A percentile compares a stretch with the other conserved stretches of the same genome.
phyloP scores from a whole-genome alignment of 164 flowering plant genomes.

The Aristolochia contorta region DNA sequence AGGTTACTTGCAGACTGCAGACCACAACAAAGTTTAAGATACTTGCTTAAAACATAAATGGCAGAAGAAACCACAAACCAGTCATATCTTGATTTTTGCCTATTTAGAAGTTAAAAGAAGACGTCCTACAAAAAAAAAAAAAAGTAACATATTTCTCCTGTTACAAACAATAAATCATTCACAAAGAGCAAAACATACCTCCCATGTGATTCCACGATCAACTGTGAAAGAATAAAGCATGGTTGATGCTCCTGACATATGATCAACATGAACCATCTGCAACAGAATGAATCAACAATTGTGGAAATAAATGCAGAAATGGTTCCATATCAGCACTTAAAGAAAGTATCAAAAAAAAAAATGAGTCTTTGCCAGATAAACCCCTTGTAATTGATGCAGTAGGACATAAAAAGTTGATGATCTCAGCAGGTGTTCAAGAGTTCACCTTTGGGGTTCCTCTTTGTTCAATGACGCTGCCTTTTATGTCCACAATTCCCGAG shows the following conservation, averaged over 20 bases:
- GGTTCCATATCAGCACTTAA: not conserved
- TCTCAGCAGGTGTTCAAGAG: not conserved
- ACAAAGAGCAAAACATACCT: conserved; percentile 34
- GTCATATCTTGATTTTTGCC: too few relatives aligned
- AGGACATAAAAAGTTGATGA: not conserved
- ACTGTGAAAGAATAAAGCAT: conserved; percentile 70
- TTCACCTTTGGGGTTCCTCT: conserved; percentile 77
- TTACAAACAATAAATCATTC: too few relatives aligned
- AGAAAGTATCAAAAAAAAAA: not conserved
- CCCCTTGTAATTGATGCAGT: too few relatives aligned
- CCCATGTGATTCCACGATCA: conserved; percentile 93
- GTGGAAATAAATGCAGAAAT: not conserved
- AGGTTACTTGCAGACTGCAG: conserved; percentile 56
- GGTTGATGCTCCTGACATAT: conserved; percentile 84
- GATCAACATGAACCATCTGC: conserved; percentile 90
- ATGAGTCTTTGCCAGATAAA: too few relatives aligned
- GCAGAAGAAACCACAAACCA: too few relatives aligned
- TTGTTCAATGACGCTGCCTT: conserved; percentile 59
- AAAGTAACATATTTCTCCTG: too few relatives aligned
- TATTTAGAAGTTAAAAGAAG: too few relatives aligned
- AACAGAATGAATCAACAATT: conserved; percentile 15
- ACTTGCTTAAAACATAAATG: too few relatives aligned
- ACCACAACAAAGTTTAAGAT: not conserved
- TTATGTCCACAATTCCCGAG: conserved; percentile 91
- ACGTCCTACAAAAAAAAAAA: too few relatives aligned